Evolutionary conservation across 768 basidiomycete species (phyloP), one percentile per base, ranked within the genome.

Genomic region (Agaricus sinodeliciosus): DNA sequence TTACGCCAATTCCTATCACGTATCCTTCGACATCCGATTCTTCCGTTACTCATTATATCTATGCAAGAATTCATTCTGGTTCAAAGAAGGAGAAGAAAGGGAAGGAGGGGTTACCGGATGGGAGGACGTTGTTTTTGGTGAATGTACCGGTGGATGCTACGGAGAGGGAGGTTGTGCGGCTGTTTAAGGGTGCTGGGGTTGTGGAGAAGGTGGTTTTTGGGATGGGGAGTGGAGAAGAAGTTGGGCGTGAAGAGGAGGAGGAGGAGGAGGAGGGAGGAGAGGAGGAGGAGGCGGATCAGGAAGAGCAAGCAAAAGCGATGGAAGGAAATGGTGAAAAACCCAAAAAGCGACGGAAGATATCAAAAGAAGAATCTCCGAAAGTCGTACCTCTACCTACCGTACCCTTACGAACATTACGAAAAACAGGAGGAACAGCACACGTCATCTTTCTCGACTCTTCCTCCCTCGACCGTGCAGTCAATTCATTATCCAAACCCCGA

Each of bases 71-170:
- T 3, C 90, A 94, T 62, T 62, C 69, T 22, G 70, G 74, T 3
- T 72, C 81, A 13, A 79, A 80, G 60, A 73, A 39, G 44, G 48
- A 39, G 39, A 52, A 58, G 58, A 35, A 74, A 35, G 69, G 48
- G 71, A 52, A 58, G 58, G 37, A 74, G 31, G 69, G 48, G 71
- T 78, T 58, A 65, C 76, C 76, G 4, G 62, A 80, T 28, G 82
- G 78, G 13, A 78, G 92, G 41, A 94, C 92, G 0, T 73, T 95
- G 9, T 97, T 97, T 62, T 70, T 94, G 2, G 89, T 88, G 50
- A 96, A 97, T 60, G 70, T 94, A 4, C 93, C 94, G 1, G 85
- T 91, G 51, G 92, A 95, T 64, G 81, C 90, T 3, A 89, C 90
- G 1, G 88, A 90, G 59, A 76, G 88, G 35, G 90, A 93, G 61